Conservation (phyloP, 495 filamentous ascomycete genomes). For the Penicillium alfredii region DNA sequence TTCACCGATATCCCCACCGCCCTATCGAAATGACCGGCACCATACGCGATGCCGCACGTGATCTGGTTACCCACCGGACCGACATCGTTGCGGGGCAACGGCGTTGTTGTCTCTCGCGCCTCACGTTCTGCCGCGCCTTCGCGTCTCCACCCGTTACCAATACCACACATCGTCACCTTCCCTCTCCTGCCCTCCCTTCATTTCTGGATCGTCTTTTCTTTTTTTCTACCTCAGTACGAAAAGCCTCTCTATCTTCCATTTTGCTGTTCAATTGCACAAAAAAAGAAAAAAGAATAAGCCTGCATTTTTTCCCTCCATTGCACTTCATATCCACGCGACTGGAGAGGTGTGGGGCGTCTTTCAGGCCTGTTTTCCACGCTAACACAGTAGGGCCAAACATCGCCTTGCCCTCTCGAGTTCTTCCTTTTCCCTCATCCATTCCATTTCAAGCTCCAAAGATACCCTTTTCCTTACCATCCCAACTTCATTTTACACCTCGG, state of each 20-base stretch:
- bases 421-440: conserved; percentile 34
- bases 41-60: too few relatives aligned
- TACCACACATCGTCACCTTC: conserved; percentile 11
- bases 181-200: conserved; percentile 19
- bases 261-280: conserved; percentile 6
- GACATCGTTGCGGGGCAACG: conserved; percentile 15
- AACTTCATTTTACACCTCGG: too few relatives aligned
- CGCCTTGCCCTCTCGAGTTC: conserved; percentile 39
- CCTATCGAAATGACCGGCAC: too few relatives aligned
- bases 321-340: conserved; percentile 29
- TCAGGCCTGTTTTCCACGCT: conserved; percentile 41
- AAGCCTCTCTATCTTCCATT: too few relatives aligned
- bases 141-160: conserved; percentile 22
- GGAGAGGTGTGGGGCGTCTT: conserved; percentile 36
- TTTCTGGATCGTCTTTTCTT: conserved; percentile 21
- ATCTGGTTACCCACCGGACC: too few relatives aligned
- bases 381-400: conserved; percentile 46
- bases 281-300: conserved; percentile 1
- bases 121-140: conserved; percentile 19
- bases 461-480: conserved; percentile 20
- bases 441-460: conserved; percentile 35
- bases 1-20: too few relatives aligned
- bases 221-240: conserved; percentile 1
- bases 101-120: conserved; percentile 14
- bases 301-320: conserved; percentile 10